Evolutionary conservation across 2,329 filamentous ascomycete species (phyloP), one percentile per base, ranked within the genome.

Genomic region (Cladosporium sp.): DNA sequence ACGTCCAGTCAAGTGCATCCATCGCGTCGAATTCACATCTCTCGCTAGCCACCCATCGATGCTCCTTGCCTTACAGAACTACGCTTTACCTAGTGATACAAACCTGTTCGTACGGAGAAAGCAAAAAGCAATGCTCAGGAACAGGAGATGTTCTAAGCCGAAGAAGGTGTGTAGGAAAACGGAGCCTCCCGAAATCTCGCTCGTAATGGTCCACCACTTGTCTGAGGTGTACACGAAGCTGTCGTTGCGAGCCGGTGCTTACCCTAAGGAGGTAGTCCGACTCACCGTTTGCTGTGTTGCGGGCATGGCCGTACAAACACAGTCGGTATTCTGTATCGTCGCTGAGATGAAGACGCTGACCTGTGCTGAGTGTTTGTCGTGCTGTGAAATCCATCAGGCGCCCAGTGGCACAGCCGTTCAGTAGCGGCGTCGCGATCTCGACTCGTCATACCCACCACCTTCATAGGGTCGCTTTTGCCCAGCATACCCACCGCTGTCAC

Each of bases 381-480:
- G 45, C 55, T 57, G 54, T 50, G 25, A 39, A 40, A 8, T 39
- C 45, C 25, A 36, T 50, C 32, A 51, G 39, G 45, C 45, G 47
- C 42, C 35, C 35, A 39, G 22, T 3, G 42, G 28, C 28, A 24
- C 6, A 54, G 51, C 53, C 39, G 28, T 42, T 63, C 59, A 85
- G 71, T 86, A 87, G 69, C 83, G 78, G 69, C 83, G 78, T 70
- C 83, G 80, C 66, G 77, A 78, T 65, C 83, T 80, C 51, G 80
- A 78, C 73, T 96, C 92, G 70, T 96, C 91, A 75, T 92, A 87
- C 64, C 84, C 83, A 71, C 68, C 86, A 69, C 88, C 88, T 53
- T 95, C 91, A 74, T 48, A 48, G 20, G 45, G 45, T 35, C 45
- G 45, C 25, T 48, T 48, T 12, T 48, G 45, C 19, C 45, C 45